Percentiles rank a stretch among this genome's conserved stretches.
phyloP scores from a whole-genome alignment of 495 filamentous ascomycete species.

The Hypoxylon crocopeplum region DNA sequence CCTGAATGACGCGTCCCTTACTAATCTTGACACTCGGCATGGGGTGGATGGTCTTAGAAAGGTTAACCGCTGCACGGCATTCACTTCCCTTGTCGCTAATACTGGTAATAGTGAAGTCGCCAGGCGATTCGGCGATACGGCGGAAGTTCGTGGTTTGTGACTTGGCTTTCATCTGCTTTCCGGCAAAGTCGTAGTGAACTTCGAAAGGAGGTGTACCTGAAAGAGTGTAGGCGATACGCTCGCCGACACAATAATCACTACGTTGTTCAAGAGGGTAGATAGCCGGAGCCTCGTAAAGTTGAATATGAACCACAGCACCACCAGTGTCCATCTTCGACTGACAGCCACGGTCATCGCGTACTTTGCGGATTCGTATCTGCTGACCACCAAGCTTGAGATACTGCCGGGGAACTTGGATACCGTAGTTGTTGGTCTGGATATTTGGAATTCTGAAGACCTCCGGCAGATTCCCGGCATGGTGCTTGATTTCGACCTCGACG shows the following conservation, averaged over 20 bases:
- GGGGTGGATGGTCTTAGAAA: slow-evolving; percentile 83
- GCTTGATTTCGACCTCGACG: slow-evolving; percentile 89
- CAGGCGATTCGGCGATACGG: slow-evolving; percentile 88
- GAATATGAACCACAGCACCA: slow-evolving; percentile 77
- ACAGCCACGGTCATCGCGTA: slow-evolving; percentile 86
- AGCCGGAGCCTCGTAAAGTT: slow-evolving; percentile 88
- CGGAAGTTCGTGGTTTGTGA: slow-evolving; percentile 80
- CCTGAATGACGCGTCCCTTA: slow-evolving; percentile 74
- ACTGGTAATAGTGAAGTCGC: slow-evolving; percentile 84
- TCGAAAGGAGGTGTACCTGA: slow-evolving; percentile 89
- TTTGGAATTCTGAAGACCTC: slow-evolving; percentile 80
- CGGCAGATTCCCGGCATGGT: slow-evolving; percentile 77
- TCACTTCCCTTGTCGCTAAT: slow-evolving; percentile 81
- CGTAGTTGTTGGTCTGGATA: slow-evolving; percentile 74
- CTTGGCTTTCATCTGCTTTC: slow-evolving; percentile 75
- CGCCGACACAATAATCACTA: slow-evolving; percentile 92
- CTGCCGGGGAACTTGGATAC: slow-evolving; percentile 81
- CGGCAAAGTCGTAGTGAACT: slow-evolving; percentile 89
- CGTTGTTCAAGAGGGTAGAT: slow-evolving; percentile 86
- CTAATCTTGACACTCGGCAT: slow-evolving; percentile 90
- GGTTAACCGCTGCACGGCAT: slow-evolving; percentile 78
- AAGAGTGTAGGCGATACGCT: slow-evolving; percentile 87
- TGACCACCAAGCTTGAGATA: slow-evolving; percentile 85
- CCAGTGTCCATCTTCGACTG: slow-evolving; percentile 71
- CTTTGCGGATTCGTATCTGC: slow-evolving; percentile 82